phyloP scores from a whole-genome alignment of 2,329 filamentous ascomycete genomes.

The Aureobasidium sp. region DNA sequence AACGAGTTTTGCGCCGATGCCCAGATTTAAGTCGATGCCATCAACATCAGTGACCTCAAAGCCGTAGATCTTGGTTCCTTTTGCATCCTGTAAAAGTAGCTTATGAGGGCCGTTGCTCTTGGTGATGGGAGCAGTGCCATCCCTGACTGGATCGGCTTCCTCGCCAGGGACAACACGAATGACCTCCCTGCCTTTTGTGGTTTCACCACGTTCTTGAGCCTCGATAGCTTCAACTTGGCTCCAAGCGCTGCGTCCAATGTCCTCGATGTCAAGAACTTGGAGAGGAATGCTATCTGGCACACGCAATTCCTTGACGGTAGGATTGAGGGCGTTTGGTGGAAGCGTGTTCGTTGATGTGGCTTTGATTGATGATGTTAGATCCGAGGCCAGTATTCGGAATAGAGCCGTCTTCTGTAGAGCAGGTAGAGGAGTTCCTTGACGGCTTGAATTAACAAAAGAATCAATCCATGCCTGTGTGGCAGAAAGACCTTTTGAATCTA shows the following conservation, averaged over 20 bases:
- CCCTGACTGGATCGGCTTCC: conserved; percentile 29
- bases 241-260: conserved; percentile 73
- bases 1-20: conserved; percentile 75
- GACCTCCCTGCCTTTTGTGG: conserved; percentile 69
- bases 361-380: conserved; percentile 58
- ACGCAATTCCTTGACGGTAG: conserved; percentile 46
- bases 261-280: conserved; percentile 81
- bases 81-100: conserved; percentile 72
- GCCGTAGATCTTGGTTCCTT: conserved; percentile 60
- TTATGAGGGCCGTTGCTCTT: conserved; percentile 58
- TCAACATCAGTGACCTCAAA: conserved; percentile 64
- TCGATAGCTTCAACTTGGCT: conserved; percentile 80
- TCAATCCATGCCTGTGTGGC: conserved; percentile 58
- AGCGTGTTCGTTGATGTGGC: conserved; percentile 41
- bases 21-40: conserved; percentile 55
- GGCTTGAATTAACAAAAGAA: conserved; percentile 50
- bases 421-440: conserved; percentile 54
- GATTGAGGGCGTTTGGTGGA: conserved; percentile 51
- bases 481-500: conserved; percentile 46
- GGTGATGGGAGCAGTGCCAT: conserved; percentile 25
- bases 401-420: conserved; percentile 72
- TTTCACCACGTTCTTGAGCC: conserved; percentile 64
- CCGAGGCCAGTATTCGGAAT: conserved; percentile 69
- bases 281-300: conserved; percentile 61
- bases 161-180: conserved; percentile 60